Base-by-base conservation (phyloP, 345 rosid genomes). In the Anastatica hierochuntica region DNA sequence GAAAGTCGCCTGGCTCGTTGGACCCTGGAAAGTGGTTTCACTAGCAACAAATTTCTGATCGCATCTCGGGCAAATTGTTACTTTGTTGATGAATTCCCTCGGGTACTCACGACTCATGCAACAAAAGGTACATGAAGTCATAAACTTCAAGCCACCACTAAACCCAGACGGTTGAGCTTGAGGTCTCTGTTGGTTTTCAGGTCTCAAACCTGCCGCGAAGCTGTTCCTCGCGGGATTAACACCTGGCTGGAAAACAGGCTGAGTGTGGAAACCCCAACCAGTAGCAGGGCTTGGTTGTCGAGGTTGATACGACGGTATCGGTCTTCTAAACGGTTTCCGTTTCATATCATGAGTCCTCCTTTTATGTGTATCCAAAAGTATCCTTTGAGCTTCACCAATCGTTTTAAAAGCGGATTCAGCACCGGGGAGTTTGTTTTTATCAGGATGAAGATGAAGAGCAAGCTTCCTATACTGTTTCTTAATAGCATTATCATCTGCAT, bases 361-460 rank as follows among this genome's bases (percentile, higher is more conserved):
- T 61, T 69, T 76, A 37, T 59, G 72, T 43, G 61, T 69, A 65
- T 88, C 90, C 67, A 78, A 72, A 47, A 92, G 98, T 46, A 83
- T 67, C 49, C 78, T 78, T 47, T 85, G 88, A 48, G 98, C 98
- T 68, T 92, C 94, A 24, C 85, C 90, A 59, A 88, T 73, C 53
- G 73, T 66, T 71, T 92, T 88, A 64, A 88, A 92, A 33, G 98
- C 98, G 58, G 84, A 72, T 69, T 92, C 98, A 6, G 96, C 95
- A 16, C 98, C 95, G 36, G 96, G 83, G 57, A 88, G 76, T 60
- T 78, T 77, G 67, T 83, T 92, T 70, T 92, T 92, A 69, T 92
- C 96, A 2, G 96, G 98, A 69, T 92, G 98, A 45, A 92, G 95
- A 38, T 42, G 69, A 41, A 92, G 84, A 14, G 98, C 96, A 53